These are phyloP conservation scores for Sedum album DNA, from an alignment of 164 flowering plant genomes.

Conservation along the genomic window DNA sequence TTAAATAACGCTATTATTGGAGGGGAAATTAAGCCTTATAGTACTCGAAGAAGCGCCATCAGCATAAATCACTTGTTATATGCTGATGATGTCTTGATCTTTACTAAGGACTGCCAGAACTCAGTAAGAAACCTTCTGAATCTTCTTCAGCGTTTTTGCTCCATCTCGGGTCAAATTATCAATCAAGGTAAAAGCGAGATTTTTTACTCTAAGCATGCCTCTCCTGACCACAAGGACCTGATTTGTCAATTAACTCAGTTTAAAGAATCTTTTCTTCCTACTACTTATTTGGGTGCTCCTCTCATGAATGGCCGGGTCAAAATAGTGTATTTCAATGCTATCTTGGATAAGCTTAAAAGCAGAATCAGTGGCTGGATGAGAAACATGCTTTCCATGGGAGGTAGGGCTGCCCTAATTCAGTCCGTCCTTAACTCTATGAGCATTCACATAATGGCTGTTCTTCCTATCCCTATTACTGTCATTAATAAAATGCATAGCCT, in stretches of 20 bases:
- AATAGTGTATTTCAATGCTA: neutral
- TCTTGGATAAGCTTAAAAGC: neutral
- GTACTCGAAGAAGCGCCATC: neutral
- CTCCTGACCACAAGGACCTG: no score
- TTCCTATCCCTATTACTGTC: neutral
- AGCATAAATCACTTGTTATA: neutral
- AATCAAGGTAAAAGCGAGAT: neutral
- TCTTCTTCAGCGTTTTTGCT: neutral
- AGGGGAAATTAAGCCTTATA: neutral
- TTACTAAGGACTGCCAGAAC: neutral
- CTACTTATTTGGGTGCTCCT: neutral
- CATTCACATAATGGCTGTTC: neutral
- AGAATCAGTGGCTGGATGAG: neutral
- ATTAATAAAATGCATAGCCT: neutral
- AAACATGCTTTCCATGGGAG: neutral
- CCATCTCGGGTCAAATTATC: neutral
- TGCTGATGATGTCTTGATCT: neutral
- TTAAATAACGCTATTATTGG: neutral
- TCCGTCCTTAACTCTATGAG: neutral
- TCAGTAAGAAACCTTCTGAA: no score
- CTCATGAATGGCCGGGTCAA: neutral
- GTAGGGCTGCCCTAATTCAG: neutral
- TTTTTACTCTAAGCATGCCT: neutral
- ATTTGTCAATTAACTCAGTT: neutral
- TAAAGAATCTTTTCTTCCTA: neutral